Evolutionary conservation across 2,329 filamentous ascomycete species (phyloP).

Genomic region (Seiridium unicorne): DNA sequence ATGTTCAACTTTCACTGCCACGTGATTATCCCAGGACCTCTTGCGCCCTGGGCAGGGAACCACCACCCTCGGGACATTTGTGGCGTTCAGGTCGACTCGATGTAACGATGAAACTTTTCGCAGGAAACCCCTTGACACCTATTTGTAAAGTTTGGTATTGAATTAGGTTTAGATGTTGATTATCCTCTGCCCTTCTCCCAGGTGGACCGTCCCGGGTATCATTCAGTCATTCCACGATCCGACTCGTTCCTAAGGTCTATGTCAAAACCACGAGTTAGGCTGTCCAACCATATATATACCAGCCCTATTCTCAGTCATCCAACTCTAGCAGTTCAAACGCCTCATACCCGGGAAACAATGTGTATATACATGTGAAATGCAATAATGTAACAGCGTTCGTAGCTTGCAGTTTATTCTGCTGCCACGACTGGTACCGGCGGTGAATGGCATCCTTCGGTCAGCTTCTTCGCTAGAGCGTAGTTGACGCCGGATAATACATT

Average conservation of each 20-base stretch:
- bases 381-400: not conserved
- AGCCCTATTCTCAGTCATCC: not conserved
- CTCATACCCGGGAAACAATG: not conserved
- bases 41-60: no score
- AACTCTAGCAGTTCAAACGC: not conserved
- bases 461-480: constrained; percentile 23
- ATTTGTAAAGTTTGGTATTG: not conserved
- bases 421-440: constrained; percentile 9
- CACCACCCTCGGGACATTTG: no score
- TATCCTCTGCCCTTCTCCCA: not conserved
- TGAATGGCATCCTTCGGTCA: constrained; percentile 22
- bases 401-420: not conserved
- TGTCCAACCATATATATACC: not conserved
- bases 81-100: not conserved
- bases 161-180: not conserved
- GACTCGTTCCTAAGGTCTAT: not conserved
- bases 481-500: constrained; percentile 38
- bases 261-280: not conserved
- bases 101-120: not conserved
- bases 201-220: not conserved
- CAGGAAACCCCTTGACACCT: not conserved
- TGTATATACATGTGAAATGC: not conserved
- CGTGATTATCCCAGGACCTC: no score
- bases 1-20: no score
- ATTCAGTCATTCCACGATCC: constrained; percentile 4